Base-by-base conservation (phyloP, 345 rosid genomes). In the Mercurialis annua region DNA sequence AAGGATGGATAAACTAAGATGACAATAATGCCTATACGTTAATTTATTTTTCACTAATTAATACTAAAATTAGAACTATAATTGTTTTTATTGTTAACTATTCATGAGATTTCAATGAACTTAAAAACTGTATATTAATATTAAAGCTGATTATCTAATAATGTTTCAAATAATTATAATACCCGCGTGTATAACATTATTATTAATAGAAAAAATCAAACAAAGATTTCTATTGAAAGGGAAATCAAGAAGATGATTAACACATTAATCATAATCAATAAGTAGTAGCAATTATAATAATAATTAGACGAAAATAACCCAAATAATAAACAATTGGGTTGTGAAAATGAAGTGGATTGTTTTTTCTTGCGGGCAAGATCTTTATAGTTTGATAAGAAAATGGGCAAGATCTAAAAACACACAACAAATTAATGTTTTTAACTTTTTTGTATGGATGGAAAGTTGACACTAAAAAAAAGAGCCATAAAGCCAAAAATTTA, bases 281-380 rank as follows among this genome's bases (percentile, higher is more conserved):
- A 46, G 8, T 16, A 29, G 29, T 1, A 24, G n/a, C 8, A 2
- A 18, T 11, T 59, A 12, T 1, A 21, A 7, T 59, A 44, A 42
- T n/a, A 48, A 47, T 29, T 54, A 12, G 17, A 40, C 54, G 34
- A 15, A 30, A 23, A 51, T 51, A 53, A n/a, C n/a, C n/a, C 26
- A 53, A 36, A 30, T 30, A 17, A 2, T 29, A 17, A 17, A 3
- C 26, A 17, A 2, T 10, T 0, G n/a, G n/a, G n/a, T n/a, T 26
- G 16, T 14, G 38, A 43, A 34, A 20, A 20, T 51, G 48, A 42
- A 29, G 10, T 29, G 44, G 31, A 18, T 29, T 69, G 70, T 40
- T 38, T 56, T 75, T 64, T 60, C 80, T 70, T 81, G 72, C 18
- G 72, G 81, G 72, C 65, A 77, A 66, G 44, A 50, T 71, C 33